Evolutionary conservation across 2,329 filamentous ascomycete species (phyloP).

Genomic region (Phyllachora maydis): DNA sequence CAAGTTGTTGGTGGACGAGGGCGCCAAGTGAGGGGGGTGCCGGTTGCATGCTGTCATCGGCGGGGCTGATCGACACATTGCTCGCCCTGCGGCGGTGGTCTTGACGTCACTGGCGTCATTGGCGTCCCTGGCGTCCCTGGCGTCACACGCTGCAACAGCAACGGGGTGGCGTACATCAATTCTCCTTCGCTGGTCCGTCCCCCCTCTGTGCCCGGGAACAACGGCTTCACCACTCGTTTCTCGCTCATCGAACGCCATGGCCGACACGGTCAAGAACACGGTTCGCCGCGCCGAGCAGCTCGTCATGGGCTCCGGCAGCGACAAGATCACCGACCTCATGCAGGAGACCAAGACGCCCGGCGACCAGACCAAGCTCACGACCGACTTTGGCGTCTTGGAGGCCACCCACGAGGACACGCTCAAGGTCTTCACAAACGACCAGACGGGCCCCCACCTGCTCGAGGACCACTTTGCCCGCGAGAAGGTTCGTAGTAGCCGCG

Average conservation of each 20-base stretch:
- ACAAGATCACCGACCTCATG: slow-evolving; percentile 42
- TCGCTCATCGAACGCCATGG: not conserved
- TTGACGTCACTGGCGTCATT: not conserved
- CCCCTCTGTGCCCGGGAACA: too few relatives aligned
- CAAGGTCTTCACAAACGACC: slow-evolving; percentile 36
- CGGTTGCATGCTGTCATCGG: too few relatives aligned
- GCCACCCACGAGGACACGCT: slow-evolving; percentile 63
- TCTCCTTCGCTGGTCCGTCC: too few relatives aligned
- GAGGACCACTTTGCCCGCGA: slow-evolving; percentile 57
- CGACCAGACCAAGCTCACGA: slow-evolving; percentile 41
- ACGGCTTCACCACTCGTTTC: too few relatives aligned
- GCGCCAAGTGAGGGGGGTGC: too few relatives aligned
- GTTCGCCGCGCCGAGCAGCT: slow-evolving; percentile 17
- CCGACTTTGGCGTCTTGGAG: slow-evolving; percentile 59
- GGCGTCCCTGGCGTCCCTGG: not conserved
- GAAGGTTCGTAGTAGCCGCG: slow-evolving; percentile 26
- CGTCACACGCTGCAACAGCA: too few relatives aligned
- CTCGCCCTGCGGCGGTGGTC: too few relatives aligned
- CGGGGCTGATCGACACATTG: too few relatives aligned
- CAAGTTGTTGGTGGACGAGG: too few relatives aligned
- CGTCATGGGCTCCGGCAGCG: slow-evolving; percentile 17
- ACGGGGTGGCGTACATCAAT: too few relatives aligned
- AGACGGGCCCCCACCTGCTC: slow-evolving; percentile 44
- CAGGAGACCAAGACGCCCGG: slow-evolving; percentile 36
- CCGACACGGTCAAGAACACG: slow-evolving; percentile 11